Evolutionary conservation across 805 yeast genomes (phyloP).

Genomic region (Saccharomyces jurei): DNA sequence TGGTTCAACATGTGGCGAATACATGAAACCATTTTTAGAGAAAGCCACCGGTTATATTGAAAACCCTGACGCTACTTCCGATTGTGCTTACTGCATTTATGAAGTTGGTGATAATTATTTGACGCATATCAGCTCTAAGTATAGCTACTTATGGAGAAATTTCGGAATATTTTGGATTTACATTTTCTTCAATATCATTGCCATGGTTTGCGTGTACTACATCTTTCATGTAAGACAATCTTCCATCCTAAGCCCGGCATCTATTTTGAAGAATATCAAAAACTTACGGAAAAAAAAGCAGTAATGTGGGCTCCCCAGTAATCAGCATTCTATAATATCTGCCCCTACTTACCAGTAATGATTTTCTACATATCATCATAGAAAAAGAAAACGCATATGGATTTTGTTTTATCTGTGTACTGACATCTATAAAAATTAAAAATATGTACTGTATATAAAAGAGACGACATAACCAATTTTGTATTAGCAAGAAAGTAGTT

Average conservation of each 20-base stretch:
- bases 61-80: conserved; percentile 41
- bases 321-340: background rate
- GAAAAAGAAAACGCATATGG: background rate
- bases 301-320: background rate
- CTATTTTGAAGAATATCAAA: background rate
- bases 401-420: background rate
- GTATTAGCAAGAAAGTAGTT: background rate
- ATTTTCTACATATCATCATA: background rate
- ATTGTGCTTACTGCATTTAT: conserved; percentile 45
- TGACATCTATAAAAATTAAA: background rate
- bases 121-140: conserved; percentile 36
- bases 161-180: conserved; percentile 55
- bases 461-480: background rate
- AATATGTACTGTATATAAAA: background rate
- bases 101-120: conserved; percentile 44
- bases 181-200: conserved; percentile 43
- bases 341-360: background rate
- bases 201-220: conserved; percentile 32
- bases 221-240: conserved; percentile 20
- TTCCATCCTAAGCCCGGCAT: conserved; percentile 18
- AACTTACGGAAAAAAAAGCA: background rate
- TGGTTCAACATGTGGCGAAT: conserved; percentile 60
- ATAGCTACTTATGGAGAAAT: conserved; percentile 53
- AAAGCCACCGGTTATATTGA: conserved; percentile 46
- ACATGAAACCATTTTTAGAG: conserved; percentile 37